phyloP scores from a whole-genome alignment of 2,329 filamentous ascomycete species.

The Epichloe sp. region DNA sequence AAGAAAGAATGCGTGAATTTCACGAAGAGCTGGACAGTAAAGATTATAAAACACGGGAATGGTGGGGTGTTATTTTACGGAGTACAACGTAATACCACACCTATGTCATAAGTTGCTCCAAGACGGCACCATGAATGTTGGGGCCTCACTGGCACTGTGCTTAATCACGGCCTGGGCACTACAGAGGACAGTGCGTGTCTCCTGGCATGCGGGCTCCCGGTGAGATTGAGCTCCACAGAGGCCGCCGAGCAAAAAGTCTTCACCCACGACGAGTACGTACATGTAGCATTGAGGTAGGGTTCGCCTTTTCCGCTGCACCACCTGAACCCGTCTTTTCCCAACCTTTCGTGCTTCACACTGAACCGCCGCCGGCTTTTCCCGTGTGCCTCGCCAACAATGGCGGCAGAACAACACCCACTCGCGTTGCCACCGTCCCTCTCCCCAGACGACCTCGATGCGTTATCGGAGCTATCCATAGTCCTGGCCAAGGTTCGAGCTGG shows the following conservation, averaged over 20 bases:
- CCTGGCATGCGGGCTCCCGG: no score
- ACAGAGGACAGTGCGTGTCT: not conserved
- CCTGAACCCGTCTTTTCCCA: not conserved
- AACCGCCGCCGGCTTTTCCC: not conserved
- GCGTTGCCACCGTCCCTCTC: constrained; percentile 52
- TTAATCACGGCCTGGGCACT: accelerated
- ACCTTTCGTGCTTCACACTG: not conserved
- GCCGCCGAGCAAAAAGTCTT: no score
- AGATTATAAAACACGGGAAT: not conserved
- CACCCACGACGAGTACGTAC: no score
- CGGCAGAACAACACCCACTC: constrained; percentile 29
- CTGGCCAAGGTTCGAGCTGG: constrained; percentile 57
- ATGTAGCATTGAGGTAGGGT: no score
- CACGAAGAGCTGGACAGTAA: not conserved
- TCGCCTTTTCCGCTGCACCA: not conserved
- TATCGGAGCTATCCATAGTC: constrained; percentile 68
- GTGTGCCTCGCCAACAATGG: constrained; percentile 8
- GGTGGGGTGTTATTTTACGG: constrained; percentile 4
- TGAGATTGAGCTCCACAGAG: no score
- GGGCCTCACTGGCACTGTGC: constrained; percentile 2
- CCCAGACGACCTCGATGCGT: constrained; percentile 72
- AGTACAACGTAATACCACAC: not conserved
- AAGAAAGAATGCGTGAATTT: constrained; percentile 4
- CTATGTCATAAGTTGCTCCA: not conserved
- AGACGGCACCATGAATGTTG: not conserved